These are phyloP conservation scores for Ophiostoma tasmaniense DNA, from an alignment of 2,329 filamentous ascomycete species.

Conservation along the genomic window DNA sequence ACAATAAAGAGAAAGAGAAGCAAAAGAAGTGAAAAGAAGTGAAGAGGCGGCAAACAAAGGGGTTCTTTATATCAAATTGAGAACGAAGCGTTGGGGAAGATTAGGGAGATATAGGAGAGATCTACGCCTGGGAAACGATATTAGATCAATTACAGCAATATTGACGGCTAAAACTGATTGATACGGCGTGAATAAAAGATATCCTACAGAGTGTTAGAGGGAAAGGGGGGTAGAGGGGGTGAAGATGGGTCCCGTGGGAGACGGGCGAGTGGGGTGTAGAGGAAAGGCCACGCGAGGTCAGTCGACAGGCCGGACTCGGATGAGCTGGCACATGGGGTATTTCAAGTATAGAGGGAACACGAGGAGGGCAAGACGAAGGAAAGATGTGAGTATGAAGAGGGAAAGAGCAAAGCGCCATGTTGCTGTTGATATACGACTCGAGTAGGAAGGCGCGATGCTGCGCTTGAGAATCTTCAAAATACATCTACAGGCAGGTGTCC, in stretches of 20 bases:
- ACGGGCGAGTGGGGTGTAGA: slow-evolving; percentile 12
- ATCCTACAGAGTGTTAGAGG: too few relatives aligned
- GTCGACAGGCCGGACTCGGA: slow-evolving; percentile 10
- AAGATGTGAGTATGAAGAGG: background rate
- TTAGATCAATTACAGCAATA: background rate
- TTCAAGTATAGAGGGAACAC: background rate
- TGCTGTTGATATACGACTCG: background rate
- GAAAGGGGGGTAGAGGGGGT: slow-evolving; percentile 6
- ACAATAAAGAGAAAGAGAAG: background rate
- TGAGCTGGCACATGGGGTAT: slow-evolving; percentile 11
- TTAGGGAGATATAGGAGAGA: background rate
- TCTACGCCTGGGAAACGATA: background rate
- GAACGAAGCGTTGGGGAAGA: background rate
- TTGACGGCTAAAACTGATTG: background rate
- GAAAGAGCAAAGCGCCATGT: background rate
- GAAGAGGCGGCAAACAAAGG: slow-evolving; percentile 1
- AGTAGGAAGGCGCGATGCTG: background rate
- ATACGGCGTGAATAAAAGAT: background rate
- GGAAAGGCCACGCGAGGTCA: slow-evolving; percentile 12
- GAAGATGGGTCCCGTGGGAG: slow-evolving; percentile 12
- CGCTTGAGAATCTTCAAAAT: background rate
- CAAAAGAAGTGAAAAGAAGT: background rate
- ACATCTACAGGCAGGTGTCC: background rate
- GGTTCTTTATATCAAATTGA: background rate
- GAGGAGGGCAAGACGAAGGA: background rate